Base-by-base conservation (phyloP, 2,329 filamentous ascomycete genomes). In the Hypoxylon sp. region DNA sequence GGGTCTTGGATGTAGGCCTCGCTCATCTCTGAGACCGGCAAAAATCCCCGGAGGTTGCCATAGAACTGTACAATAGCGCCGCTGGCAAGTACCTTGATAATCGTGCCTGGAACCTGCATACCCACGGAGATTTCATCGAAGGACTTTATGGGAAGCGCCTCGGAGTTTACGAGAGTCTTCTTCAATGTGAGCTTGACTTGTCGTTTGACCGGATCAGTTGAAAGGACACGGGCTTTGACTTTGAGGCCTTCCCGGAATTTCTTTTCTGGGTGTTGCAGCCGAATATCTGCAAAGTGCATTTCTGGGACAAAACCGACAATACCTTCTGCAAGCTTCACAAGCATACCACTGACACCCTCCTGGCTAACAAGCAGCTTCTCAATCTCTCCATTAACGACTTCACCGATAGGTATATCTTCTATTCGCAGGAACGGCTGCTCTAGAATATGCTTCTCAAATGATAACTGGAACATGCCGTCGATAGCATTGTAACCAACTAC, bases 21-120 rank as follows among this genome's bases (percentile, higher is more conserved):
- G 78, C 96, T 98, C 96, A 99, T 99, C 80, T 99, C 95, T 1
- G 93, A 93, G 0, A 97, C 90, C 1, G 96, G 96, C 60, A 99
- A 85, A 82, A 97, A 99, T 7, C 92, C 97, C 71, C 89, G 89
- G 19, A 99, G 84, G 7, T 85, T 82, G 17, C 93, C 93, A 75
- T 97, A 99, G 80, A 98, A 99, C 77, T 97, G 93, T 58, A 99
- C 91, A 17, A 95, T 89, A 10, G 96, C 96, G 65, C 96, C 96
- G 58, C 89, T 89, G 2, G 87, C 81, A 62, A 93, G 84, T 10
- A 99, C 84, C 70, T 92, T 97, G 72, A 97, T 86, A 70, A 99
- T 91, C 0, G 94, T 98, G 63, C 95, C 96, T 6, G 92, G 92
- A 34, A 91, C 90, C 75, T 95, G 92, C 78, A 91, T 88, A 10